Evolutionary conservation across 257 asterid species (phyloP), one percentile per base, ranked within the genome.

Genomic region (Coffea canephora): DNA sequence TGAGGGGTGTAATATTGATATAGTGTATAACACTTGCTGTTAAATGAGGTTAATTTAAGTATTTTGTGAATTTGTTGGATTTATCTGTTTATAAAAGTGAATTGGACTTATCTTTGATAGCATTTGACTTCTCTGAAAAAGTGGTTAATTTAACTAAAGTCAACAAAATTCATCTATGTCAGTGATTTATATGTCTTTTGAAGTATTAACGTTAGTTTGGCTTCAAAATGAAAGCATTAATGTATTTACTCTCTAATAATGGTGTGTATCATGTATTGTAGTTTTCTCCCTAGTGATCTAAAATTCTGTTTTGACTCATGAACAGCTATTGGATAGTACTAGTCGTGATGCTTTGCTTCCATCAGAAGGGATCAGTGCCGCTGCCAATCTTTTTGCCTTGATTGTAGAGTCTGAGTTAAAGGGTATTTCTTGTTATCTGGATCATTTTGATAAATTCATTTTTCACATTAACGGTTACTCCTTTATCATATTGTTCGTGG

Each of bases 341-440:
- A 91, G 87, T 82, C 83, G 80, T 78, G 82, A 85, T 79, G 83
- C 75, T 48, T 83, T 83, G 54, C 93, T 94, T 84, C 96, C 96
- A 54, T 83, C 93, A 31, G 99, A 95, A 87, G 97, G 96, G 84
- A 84, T 90, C 67, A 87, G 74, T 81, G 96, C 97, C 79, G 95
- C 97, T 1, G 91, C 97, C 79, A 86, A 87, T 90, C 94, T 95
- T 78, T 93, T 95, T 85, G 88, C 88, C 81, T 81, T 92, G 88
- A 93, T 95, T 50, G 96, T 90, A 72, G 96, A 92, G 87, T 91
- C 90, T 82, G 98, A 93, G 84, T 75, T 95, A 73, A 90, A 88
- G 85, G 96, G 99, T 93, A 88, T 78, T 25, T 71, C 81, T 43
- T 59, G 31, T 81, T 77, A 79, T 76, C 74, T 81, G 49, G 12